These are phyloP conservation scores for Pulveroboletus sp. DNA, from an alignment of 768 basidiomycete genomes.

Conservation along the genomic window DNA sequence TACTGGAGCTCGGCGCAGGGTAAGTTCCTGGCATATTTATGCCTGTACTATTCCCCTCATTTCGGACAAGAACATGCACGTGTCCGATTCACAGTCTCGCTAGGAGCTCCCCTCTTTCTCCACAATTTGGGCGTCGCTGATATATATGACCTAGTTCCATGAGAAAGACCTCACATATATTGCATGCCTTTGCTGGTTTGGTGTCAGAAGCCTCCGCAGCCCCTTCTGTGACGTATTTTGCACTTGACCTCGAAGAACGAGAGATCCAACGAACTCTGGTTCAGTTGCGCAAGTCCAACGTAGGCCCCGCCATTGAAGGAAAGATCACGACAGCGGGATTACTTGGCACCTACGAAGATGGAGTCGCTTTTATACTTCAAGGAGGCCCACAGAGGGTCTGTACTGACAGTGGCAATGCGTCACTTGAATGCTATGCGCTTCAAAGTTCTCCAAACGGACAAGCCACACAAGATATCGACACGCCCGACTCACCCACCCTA, in stretches of 20 bases:
- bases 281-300: conserved; percentile 56
- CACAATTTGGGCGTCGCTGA: conserved; percentile 7
- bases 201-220: conserved; percentile 33
- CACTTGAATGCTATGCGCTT: conserved; percentile 8
- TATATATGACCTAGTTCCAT: conserved; percentile 51
- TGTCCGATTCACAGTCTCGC: background rate
- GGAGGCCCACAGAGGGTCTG: conserved; percentile 21
- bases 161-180: conserved; percentile 83
- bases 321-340: conserved; percentile 81
- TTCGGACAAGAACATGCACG: background rate
- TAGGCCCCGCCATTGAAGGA: conserved; percentile 57
- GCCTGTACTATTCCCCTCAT: background rate
- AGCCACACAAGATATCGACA: background rate
- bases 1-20: conserved; percentile 95
- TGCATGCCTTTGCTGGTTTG: conserved; percentile 61
- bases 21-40: conserved; percentile 36
- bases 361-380: conserved; percentile 70
- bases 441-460: conserved; percentile 27
- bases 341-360: conserved; percentile 89
- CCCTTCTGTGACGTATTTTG: conserved; percentile 75
- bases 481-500: conserved; percentile 41
- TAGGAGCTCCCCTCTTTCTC: background rate
- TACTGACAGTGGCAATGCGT: background rate
- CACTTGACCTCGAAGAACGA: conserved; percentile 86
- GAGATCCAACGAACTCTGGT: conserved; percentile 79